These are phyloP conservation scores for Forsythia viridissima DNA, from an alignment of 257 asterid genomes.

Conservation along the genomic window DNA sequence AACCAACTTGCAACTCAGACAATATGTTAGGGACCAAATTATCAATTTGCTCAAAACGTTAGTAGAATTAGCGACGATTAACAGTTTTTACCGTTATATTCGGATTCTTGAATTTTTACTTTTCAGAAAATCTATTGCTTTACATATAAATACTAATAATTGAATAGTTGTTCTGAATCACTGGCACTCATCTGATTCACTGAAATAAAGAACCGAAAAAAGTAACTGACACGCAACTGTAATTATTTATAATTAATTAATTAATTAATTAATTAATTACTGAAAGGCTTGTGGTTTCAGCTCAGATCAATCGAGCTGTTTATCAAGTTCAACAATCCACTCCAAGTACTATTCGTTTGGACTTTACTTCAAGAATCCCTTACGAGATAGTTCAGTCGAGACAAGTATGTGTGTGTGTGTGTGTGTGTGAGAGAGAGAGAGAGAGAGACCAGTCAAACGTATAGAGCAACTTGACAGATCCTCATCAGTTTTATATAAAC, in stretches of 20 bases:
- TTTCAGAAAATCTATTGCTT: too few species aligned
- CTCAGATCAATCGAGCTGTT: slow-evolving; percentile 2
- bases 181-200: slow-evolving; percentile 24
- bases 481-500: slow-evolving; percentile 43
- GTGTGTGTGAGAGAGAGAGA: not conserved
- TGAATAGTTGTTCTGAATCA: too few species aligned
- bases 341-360: slow-evolving; percentile 14
- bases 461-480: slow-evolving; percentile 28
- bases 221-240: slow-evolving; percentile 28
- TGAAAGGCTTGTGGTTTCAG: too few species aligned
- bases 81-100: too few species aligned
- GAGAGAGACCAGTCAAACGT: slow-evolving; percentile 40
- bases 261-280: not conserved
- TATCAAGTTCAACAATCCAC: slow-evolving; percentile 18
- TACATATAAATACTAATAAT: too few species aligned
- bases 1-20: not conserved
- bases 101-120: too few species aligned
- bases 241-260: slow-evolving; percentile 20
- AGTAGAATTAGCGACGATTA: too few species aligned
- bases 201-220: slow-evolving; percentile 30
- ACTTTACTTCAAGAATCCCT: not conserved
- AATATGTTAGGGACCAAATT: not conserved
- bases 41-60: not conserved
- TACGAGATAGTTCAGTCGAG: not conserved
- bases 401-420: not conserved